Conservation (phyloP, 2,329 filamentous ascomycete species). For the Diaporthe helianthi region DNA sequence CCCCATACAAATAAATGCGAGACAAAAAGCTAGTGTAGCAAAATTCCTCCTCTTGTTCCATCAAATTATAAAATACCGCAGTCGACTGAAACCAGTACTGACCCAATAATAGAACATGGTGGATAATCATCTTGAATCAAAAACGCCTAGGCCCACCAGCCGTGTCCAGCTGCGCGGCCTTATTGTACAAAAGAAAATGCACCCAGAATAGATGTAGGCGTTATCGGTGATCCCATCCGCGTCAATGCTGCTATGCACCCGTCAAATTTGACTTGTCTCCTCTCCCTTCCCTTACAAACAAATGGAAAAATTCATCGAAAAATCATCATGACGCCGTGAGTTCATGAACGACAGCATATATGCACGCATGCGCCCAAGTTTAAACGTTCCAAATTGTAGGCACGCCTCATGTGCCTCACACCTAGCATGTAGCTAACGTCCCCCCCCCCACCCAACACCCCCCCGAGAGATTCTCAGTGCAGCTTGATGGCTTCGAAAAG, state of each 20-base stretch:
- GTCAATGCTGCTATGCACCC: conserved; percentile 21
- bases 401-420: not conserved
- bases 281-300: not conserved
- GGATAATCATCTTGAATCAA: not conserved
- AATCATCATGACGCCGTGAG: conserved; percentile 16
- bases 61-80: conserved; percentile 1
- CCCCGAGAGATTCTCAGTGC: not conserved
- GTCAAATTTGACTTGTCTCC: conserved; percentile 1
- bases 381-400: not conserved
- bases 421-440: not conserved
- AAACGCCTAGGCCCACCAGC: conserved; percentile 13
- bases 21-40: not conserved
- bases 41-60: not conserved
- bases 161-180: not conserved
- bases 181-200: conserved; percentile 23
- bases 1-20: not conserved
- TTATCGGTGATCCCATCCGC: conserved; percentile 4
- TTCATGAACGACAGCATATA: conserved; percentile 23
- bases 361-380: not conserved
- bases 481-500: conserved; percentile 61
- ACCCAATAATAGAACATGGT: not conserved
- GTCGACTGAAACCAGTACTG: conserved; percentile 3
- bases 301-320: not conserved
- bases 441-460: conserved; percentile 14
- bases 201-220: not conserved